A percentile compares a stretch with the other conserved stretches of the same genome.
phyloP scores from a whole-genome alignment of 2,329 filamentous ascomycete genomes.

The Botrytis cinerea region DNA sequence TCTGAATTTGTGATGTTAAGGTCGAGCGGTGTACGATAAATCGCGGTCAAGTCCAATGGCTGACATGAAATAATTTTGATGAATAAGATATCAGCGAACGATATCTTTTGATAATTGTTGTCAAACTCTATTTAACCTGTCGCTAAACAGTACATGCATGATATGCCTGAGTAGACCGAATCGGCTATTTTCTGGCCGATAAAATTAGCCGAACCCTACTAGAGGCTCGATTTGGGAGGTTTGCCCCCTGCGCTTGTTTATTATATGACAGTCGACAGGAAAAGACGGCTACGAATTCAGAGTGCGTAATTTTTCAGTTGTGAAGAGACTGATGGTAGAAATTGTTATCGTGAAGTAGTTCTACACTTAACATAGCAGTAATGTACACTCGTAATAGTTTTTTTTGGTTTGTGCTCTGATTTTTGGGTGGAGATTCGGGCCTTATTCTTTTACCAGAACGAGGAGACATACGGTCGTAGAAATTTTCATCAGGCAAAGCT shows the following conservation, averaged over 20 bases:
- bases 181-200: background rate
- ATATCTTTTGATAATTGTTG: too few relatives aligned
- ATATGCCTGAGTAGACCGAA: background rate
- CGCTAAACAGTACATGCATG: background rate
- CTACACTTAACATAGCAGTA: background rate
- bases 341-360: background rate
- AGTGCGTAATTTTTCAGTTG: too few relatives aligned
- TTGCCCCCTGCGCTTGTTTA: background rate
- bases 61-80: background rate
- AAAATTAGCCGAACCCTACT: background rate
- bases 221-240: background rate
- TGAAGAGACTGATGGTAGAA: background rate
- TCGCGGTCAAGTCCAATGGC: background rate
- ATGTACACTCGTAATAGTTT: background rate
- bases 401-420: background rate
- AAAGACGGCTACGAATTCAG: background rate
- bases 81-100: background rate
- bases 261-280: background rate
- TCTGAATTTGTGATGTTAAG: background rate
- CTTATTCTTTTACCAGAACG: background rate
- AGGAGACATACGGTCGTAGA: background rate
- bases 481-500: background rate
- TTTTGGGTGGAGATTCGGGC: background rate
- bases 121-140: rapidly evolving
- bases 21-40: background rate